Conservation (phyloP, 192 early-diverging fungal species). For the Backusella westeae region DNA sequence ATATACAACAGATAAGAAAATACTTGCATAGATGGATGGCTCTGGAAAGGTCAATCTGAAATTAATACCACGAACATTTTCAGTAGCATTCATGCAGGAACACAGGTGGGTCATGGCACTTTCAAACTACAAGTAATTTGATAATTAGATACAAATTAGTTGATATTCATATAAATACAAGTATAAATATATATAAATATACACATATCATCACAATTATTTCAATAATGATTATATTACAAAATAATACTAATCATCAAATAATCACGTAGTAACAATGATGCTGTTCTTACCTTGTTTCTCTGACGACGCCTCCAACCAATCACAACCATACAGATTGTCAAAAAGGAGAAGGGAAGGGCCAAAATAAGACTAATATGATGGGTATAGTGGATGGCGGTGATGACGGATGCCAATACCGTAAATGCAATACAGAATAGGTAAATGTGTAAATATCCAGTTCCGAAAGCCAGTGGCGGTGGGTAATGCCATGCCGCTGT, state of each 20-base stretch:
- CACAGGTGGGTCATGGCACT: slow-evolving; percentile 25
- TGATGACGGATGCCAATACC: slow-evolving; percentile 12
- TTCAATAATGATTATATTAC: no score
- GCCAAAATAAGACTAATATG: slow-evolving; percentile 9
- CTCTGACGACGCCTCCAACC: slow-evolving; percentile 14
- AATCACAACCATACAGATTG: background rate
- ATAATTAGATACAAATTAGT: background rate
- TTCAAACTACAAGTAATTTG: slow-evolving; percentile 21
- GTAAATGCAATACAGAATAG: background rate
- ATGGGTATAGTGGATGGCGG: slow-evolving; percentile 20
- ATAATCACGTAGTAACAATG: no score
- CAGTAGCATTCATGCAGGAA: slow-evolving; percentile 34
- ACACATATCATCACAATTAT: no score
- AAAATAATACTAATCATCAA: no score
- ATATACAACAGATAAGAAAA: background rate
- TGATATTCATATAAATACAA: background rate
- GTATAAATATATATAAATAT: background rate
- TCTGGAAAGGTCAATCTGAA: slow-evolving; percentile 24
- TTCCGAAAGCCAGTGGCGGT: slow-evolving; percentile 9
- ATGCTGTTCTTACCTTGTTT: background rate
- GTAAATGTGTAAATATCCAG: slow-evolving; percentile 9
- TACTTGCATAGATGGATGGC: slow-evolving; percentile 12
- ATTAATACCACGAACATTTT: slow-evolving; percentile 36
- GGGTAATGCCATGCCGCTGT: slow-evolving; percentile 19
- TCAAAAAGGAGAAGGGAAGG: slow-evolving; percentile 16